A percentile compares a stretch with the other conserved stretches of the same genome.
Evolutionary conservation across 2,329 filamentous ascomycete species (phyloP).

Genomic region (Cytospora chrysosperma): DNA sequence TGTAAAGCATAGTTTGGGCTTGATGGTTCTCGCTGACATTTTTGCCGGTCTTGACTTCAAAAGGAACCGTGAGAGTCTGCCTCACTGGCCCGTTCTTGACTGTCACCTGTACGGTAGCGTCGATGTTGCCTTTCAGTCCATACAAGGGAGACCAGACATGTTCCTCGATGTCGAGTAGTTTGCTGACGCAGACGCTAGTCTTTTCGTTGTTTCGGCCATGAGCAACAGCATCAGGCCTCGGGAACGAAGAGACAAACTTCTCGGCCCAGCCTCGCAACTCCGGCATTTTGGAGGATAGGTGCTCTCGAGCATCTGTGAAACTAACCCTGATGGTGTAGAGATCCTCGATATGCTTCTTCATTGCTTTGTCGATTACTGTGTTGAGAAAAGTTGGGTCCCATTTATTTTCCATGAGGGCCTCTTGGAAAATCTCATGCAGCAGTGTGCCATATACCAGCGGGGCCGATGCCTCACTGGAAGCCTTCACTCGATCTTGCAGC

Average conservation of each 20-base stretch:
- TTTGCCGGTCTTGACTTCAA: conserved; percentile 94
- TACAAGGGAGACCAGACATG: conserved; percentile 99
- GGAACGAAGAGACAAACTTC: conserved; percentile 71
- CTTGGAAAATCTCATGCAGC: conserved; percentile 93
- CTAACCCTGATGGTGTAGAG: conserved; percentile 84
- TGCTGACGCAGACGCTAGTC: conserved; percentile 81
- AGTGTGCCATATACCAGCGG: conserved; percentile 90
- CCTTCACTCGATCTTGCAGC: conserved; percentile 91
- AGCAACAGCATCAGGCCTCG: conserved; percentile 66
- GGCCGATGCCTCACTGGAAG: conserved; percentile 74
- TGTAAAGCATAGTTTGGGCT: conserved; percentile 93
- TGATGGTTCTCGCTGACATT: conserved; percentile 79
- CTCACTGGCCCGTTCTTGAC: conserved; percentile 69
- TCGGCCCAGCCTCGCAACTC: conserved; percentile 82
- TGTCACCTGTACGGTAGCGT: conserved; percentile 88
- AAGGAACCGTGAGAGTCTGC: conserved; percentile 78
- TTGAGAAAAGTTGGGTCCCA: conserved; percentile 73
- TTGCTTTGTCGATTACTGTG: conserved; percentile 63
- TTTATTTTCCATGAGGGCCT: conserved; percentile 76
- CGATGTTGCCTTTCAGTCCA: conserved; percentile 94
- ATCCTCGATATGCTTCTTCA: conserved; percentile 81
- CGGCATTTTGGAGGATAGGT: conserved; percentile 79
- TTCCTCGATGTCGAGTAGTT: conserved; percentile 93
- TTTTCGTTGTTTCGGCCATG: conserved; percentile 76
- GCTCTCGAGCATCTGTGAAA: conserved; percentile 69